A percentile compares a stretch with the other conserved stretches of the same genome.
phyloP scores from a whole-genome alignment of 2,329 filamentous ascomycete genomes.

The Phialophora expanda region DNA sequence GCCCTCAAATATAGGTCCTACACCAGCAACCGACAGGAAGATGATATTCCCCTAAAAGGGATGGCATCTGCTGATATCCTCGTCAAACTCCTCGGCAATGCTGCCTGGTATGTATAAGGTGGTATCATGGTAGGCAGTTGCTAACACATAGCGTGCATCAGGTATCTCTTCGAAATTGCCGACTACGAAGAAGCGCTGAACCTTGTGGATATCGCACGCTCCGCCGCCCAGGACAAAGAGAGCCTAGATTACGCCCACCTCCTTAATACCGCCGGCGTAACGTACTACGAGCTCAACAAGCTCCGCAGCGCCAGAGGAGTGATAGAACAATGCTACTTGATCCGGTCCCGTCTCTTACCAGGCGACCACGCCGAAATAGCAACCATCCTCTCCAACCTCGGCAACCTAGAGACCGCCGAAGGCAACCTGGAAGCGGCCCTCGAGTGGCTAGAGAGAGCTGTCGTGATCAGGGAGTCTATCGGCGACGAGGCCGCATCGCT shows the following conservation, averaged over 20 bases:
- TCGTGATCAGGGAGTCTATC: constrained; percentile 1
- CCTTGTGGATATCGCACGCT: constrained; percentile 10
- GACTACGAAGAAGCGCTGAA: constrained; percentile 20
- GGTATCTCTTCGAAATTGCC: constrained; percentile 27
- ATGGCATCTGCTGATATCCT: constrained; percentile 12
- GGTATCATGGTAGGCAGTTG: not conserved
- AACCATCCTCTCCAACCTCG: constrained; percentile 18
- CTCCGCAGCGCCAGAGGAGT: constrained; percentile 6
- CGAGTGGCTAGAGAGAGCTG: constrained; percentile 3
- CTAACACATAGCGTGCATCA: constrained; percentile 4
- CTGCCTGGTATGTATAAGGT: constrained; percentile 6
- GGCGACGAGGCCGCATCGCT: constrained; percentile 13
- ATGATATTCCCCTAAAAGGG: constrained; percentile 10
- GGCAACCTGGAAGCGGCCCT: constrained; percentile 14
- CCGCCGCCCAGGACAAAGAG: constrained; percentile 11
- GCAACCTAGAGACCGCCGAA: constrained; percentile 23
- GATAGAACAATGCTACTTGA: constrained; percentile 7
- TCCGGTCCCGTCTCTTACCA: constrained; percentile 11
- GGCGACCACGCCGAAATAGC: constrained; percentile 12
- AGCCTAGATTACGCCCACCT: constrained; percentile 16
- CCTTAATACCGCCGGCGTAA: constrained; percentile 15
- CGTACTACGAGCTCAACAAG: constrained; percentile 22
- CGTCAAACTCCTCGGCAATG: constrained; percentile 19
- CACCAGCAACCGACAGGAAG: constrained; percentile 4
- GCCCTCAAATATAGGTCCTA: constrained; percentile 12